Conservation (phyloP, 371 early-diverging fungal species). For the Mucor lusitanicus region DNA sequence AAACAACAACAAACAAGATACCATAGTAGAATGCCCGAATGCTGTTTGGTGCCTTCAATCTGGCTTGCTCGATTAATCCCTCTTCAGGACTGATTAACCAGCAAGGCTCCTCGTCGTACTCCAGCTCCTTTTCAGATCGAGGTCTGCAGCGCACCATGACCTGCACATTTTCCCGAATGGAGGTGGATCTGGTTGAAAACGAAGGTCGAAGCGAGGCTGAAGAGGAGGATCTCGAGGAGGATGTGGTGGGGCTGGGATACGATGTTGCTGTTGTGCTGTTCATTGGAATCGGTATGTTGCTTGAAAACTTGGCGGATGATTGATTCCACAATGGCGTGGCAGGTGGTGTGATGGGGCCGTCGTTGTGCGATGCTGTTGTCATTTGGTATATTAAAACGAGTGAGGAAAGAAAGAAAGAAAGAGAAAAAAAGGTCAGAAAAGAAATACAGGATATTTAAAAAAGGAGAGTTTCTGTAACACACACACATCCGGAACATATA, state of each 20-base stretch:
- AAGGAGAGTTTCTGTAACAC: not conserved
- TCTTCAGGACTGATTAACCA: conserved; percentile 24
- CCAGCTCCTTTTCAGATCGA: conserved; percentile 23
- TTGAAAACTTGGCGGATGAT: not conserved
- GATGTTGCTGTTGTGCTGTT: not conserved
- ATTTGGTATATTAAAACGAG: not conserved
- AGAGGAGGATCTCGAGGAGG: not conserved
- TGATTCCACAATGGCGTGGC: conserved; percentile 16
- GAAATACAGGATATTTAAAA: not conserved
- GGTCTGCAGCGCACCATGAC: conserved; percentile 49
- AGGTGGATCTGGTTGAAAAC: conserved; percentile 11
- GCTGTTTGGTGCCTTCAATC: conserved; percentile 5
- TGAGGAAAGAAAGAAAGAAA: not conserved
- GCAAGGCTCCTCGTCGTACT: conserved; percentile 19
- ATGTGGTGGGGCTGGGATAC: conserved; percentile 5
- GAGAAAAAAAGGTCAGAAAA: not conserved
- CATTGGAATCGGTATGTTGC: not conserved
- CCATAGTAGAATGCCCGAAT: conserved; percentile 16
- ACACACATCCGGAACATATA: not conserved
- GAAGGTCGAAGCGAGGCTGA: conserved; percentile 7
- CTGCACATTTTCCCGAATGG: conserved; percentile 39
- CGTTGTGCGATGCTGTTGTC: not conserved
- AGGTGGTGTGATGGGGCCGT: conserved; percentile 14
- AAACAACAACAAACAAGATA: conserved; percentile 1
- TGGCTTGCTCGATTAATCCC: conserved; percentile 15